Conservation (phyloP, 495 filamentous ascomycete genomes). For the Amphirosellinia nigrospora region DNA sequence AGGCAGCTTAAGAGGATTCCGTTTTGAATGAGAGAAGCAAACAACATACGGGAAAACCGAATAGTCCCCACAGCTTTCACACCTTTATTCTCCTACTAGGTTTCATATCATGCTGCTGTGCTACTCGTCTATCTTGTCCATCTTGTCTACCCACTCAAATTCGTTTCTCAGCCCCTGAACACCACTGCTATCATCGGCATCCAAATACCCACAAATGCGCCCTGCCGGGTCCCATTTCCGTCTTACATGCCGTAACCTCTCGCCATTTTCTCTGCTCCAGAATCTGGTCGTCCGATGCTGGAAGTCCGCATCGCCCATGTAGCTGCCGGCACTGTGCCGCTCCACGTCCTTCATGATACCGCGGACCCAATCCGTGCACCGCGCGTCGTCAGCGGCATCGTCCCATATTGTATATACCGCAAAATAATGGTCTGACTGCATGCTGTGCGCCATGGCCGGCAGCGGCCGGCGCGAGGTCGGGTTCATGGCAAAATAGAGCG, state of each 20-base stretch:
- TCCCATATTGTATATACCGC: conserved; percentile 60
- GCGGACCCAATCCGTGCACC: conserved; percentile 49
- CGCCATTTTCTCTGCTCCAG: conserved; percentile 48
- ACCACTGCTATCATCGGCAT: conserved; percentile 42
- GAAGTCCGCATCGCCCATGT: conserved; percentile 61
- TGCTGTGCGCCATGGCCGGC: conserved; percentile 54
- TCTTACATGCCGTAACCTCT: conserved; percentile 46
- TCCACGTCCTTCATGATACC: conserved; percentile 49
- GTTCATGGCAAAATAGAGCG: conserved; percentile 58
- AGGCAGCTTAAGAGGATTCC: neutral
- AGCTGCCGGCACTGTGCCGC: conserved; percentile 49
- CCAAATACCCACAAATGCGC: conserved; percentile 51
- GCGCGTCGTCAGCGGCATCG: conserved; percentile 47
- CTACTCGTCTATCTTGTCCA: neutral
- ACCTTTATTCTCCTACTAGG: neutral
- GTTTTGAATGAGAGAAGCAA: neutral
- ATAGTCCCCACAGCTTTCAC: neutral
- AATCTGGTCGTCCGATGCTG: conserved; percentile 50
- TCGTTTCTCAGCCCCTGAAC: conserved; percentile 41
- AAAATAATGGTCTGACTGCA: conserved; percentile 63
- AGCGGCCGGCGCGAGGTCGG: conserved; percentile 47
- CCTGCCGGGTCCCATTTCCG: conserved; percentile 54
- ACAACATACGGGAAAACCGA: neutral
- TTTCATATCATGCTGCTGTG: neutral
- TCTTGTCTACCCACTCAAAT: conserved; percentile 28